Percentiles rank a stretch among this genome's conserved stretches.
Evolutionary conservation across 2,329 filamentous ascomycete genomes (phyloP).

Genomic region (Claviceps spartinae): DNA sequence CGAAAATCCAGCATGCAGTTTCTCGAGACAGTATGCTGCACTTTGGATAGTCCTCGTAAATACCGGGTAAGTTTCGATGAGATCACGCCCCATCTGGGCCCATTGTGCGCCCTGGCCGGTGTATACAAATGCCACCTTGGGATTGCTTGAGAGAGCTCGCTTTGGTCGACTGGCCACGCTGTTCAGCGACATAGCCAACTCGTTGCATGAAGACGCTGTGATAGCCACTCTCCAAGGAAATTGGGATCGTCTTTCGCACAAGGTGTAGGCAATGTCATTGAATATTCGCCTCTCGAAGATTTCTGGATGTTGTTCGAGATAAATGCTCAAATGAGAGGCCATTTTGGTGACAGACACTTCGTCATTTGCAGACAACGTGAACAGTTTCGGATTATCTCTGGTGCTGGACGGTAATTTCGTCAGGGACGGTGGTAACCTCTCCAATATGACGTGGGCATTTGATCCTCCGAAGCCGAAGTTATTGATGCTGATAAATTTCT

Average conservation of each 20-base stretch:
- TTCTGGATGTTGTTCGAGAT: slow-evolving; percentile 28
- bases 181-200: slow-evolving; percentile 31
- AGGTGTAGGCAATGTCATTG: slow-evolving; percentile 33
- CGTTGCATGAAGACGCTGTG: slow-evolving; percentile 27
- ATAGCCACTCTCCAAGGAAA: slow-evolving; percentile 31
- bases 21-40: slow-evolving; percentile 18
- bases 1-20: slow-evolving; percentile 22
- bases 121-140: slow-evolving; percentile 21
- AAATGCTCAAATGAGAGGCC: slow-evolving; percentile 21
- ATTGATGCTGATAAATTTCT: slow-evolving; percentile 37
- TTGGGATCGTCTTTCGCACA: slow-evolving; percentile 30
- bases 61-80: slow-evolving; percentile 20
- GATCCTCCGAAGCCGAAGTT: slow-evolving; percentile 33
- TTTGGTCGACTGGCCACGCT: slow-evolving; percentile 8
- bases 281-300: slow-evolving; percentile 29
- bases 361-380: slow-evolving; percentile 26
- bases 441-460: slow-evolving; percentile 30
- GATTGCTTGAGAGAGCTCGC: slow-evolving; percentile 7
- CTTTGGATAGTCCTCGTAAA: slow-evolving; percentile 20
- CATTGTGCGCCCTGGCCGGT: slow-evolving; percentile 29
- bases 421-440: slow-evolving; percentile 7
- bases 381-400: slow-evolving; percentile 19
- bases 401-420: background rate
- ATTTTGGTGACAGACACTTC: slow-evolving; percentile 18
- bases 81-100: slow-evolving; percentile 24